Conservation (phyloP, 2,329 filamentous ascomycete species). For the Calonectria crousiana region DNA sequence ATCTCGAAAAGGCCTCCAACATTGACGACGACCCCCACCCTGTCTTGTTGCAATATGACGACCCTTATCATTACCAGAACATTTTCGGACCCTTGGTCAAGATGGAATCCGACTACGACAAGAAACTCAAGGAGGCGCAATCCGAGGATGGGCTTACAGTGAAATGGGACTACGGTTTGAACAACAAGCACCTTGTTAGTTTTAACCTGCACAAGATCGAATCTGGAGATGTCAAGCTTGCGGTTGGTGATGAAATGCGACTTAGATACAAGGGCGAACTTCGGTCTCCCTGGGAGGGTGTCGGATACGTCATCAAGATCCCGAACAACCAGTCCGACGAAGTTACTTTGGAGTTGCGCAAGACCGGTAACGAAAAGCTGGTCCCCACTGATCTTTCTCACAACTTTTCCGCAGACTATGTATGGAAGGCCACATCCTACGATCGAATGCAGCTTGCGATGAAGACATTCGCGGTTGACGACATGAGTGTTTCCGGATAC, state of each 20-base stretch:
- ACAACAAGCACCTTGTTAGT: slow-evolving; percentile 96
- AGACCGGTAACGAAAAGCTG: slow-evolving; percentile 95
- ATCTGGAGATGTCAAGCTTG: slow-evolving; percentile 96
- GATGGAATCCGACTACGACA: slow-evolving; percentile 99
- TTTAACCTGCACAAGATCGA: slow-evolving; percentile 98
- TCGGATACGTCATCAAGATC: slow-evolving; percentile 99
- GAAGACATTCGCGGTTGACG: slow-evolving; percentile 98
- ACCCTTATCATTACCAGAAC: slow-evolving; percentile 98
- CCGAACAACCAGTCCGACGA: slow-evolving; percentile 99
- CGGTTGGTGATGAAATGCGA: slow-evolving; percentile 98
- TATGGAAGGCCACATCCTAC: slow-evolving; percentile 99
- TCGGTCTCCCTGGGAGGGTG: slow-evolving; percentile 93
- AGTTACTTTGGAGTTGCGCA: slow-evolving; percentile 92
- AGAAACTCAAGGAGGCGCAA: slow-evolving; percentile 98
- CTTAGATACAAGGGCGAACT: slow-evolving; percentile 96
- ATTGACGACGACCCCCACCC: slow-evolving; percentile 96
- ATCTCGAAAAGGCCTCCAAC: slow-evolving; percentile 90
- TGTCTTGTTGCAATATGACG: slow-evolving; percentile 93
- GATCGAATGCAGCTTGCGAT: slow-evolving; percentile 99
- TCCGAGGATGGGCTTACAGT: slow-evolving; percentile 96
- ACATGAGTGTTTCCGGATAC: slow-evolving; percentile 98
- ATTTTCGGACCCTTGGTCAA: slow-evolving; percentile 98
- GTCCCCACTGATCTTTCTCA: slow-evolving; percentile 96
- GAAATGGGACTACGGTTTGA: slow-evolving; percentile 93
- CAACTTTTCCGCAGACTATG: slow-evolving; percentile 98